Evolutionary conservation across 495 filamentous ascomycete species (phyloP).

Genomic region (Venustampulla echinocandica): DNA sequence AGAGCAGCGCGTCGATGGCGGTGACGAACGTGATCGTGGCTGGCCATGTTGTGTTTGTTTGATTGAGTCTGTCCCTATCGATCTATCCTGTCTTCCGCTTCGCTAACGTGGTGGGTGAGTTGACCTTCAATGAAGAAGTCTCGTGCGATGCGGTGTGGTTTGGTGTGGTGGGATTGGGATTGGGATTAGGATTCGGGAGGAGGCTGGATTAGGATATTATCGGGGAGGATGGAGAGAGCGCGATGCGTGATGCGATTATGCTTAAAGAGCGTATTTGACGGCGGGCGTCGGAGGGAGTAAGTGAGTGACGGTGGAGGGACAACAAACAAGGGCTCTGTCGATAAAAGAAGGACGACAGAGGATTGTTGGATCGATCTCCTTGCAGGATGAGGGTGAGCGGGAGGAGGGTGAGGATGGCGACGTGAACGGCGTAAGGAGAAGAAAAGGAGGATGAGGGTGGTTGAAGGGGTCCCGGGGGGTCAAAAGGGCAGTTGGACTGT

Average conservation of each 20-base stretch:
- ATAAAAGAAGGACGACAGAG: conserved; percentile 22
- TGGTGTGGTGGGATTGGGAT: not conserved
- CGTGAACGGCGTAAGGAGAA: not conserved
- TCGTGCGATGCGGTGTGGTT: not conserved
- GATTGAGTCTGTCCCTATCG: too few relatives aligned
- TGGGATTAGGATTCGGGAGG: not conserved
- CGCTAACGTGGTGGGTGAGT: not conserved
- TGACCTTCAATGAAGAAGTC: not conserved
- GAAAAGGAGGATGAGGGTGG: not conserved
- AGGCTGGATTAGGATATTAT: not conserved
- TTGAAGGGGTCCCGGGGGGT: not conserved
- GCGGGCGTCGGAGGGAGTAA: not conserved
- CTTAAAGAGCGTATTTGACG: not conserved
- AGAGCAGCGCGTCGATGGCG: conserved; percentile 8
- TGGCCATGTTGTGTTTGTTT: conserved; percentile 4
- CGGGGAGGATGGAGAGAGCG: not conserved
- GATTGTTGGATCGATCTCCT: not conserved
- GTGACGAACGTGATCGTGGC: conserved; percentile 11
- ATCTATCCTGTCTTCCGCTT: not conserved
- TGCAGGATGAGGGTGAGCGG: not conserved
- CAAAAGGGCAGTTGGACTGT: not conserved
- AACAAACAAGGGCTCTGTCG: conserved; percentile 14
- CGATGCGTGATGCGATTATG: not conserved
- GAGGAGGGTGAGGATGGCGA: too few relatives aligned
- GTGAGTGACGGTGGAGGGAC: conserved; percentile 2